Evolutionary conservation across 768 basidiomycete genomes (phyloP), one percentile per base, ranked within the genome.

Genomic region (Hemileccinum rubropunctum): DNA sequence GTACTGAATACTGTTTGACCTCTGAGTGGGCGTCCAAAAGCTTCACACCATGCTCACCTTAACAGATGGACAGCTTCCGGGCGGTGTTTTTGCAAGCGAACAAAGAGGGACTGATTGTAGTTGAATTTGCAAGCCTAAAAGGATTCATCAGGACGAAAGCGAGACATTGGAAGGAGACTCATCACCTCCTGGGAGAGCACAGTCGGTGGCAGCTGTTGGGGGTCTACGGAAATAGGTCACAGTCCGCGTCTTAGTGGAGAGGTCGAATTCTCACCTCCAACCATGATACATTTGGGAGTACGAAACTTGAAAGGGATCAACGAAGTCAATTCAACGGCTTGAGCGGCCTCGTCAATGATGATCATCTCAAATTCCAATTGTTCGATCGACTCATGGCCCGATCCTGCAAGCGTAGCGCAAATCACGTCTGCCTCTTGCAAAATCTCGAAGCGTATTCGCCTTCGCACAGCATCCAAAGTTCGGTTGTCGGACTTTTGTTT

Each of bases 301-400:
- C 78, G 79, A 69, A 92, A 98, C 67, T 90, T 97, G 54, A 99
- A 75, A 34, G 97, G 97, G 50, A 99, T 98, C 53, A 99, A 71
- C 8, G 95, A 91, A 56, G 91, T 93, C 36, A 98, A 76, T 68
- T 99, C 97, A 41, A 98, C 88, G 14, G 95, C 87, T 68, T 99
- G 97, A 1, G 95, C 95, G 1, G 97, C 97, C 68, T 99, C 97
- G 62, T 99, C 97, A 52, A 99, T 95, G 66, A 99, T 84, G 58
- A 99, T 80, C 71, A 95, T 90, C 58, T 97, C 95, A 63, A 98
- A 98, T 45, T 95, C 88, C 54, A 91, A 80, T 32, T 79, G 75
- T 49, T 88, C 82, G 36, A 99, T 75, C 41, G 79, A 78, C 14
- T 97, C 95, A 56, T 97, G 91, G 4, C 95, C 97, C 15, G 95